Evolutionary conservation across 306 rosid species (phyloP), one percentile per base, ranked within the genome.

Genomic region (Acacia melanoxylon): DNA sequence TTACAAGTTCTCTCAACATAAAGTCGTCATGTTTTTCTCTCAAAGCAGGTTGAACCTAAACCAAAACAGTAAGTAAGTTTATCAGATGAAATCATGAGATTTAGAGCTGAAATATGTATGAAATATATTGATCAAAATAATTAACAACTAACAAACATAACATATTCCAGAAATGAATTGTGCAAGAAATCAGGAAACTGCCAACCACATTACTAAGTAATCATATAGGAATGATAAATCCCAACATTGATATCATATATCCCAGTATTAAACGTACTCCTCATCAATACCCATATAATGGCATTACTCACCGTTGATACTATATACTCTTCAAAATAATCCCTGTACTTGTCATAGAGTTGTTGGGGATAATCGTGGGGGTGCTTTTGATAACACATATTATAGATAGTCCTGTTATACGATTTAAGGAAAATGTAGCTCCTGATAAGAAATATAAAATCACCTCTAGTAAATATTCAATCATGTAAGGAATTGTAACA

Each of bases 21-120:
- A 88, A 91, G 48, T 92, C 97, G 78, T 86, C 94, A 8, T 89
- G 97, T 84, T 92, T 94, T 86, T 92, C 98, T 84, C 86, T 85
- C 83, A 94, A 79, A 76, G 98, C 86, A 15, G 97, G 98, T 67
- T 90, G 72, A 63, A 92, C 98, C 98, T 94, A 72, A 85, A 74
- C 20, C 14, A 54, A 71, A 41, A 72, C 67, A 22, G 42, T 24
- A 33, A 54, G 76, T 56, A 4, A 72, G 42, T 22, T 51, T 17
- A 65, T 37, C 29, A 49, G 48, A 46, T 71, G 49, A 62, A 68
- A 76, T 56, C 46, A 33, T 76, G 41, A 62, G 46, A 80, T 58
- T 48, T 65, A 29, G 29, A 72, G 78, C 35, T 22, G n/a, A 73
- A 83, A 59, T 24, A 48, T 29, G 22, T 11, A 80, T 61, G 14